Evolutionary conservation across 1,139 yeast species (phyloP), one percentile per base, ranked within the genome.

Genomic region (Hemisphaericaspora xylofermentans): DNA sequence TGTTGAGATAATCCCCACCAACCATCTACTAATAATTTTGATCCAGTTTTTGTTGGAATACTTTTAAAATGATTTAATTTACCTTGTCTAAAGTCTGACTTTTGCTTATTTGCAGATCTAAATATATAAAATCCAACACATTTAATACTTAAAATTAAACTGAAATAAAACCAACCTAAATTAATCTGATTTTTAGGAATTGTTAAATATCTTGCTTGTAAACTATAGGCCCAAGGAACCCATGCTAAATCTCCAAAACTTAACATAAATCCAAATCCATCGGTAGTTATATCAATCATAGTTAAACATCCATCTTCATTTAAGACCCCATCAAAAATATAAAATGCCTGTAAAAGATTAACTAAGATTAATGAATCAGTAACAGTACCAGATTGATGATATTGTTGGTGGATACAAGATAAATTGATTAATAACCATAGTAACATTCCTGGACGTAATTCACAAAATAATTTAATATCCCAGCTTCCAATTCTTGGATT

Each of bases 1-100:
- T 93, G 98, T 52, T 95, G 95, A 6, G 96, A 82, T 31, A 73
- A 63, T 3, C 86, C 87, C 98, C 98, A 93, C 98, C 98, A 93
- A 2, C 98, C 97, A 54, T 88, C 94, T 43, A 82, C 77, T 40
- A 93, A 69, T 49, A 93, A 74, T 56, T 79, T 85, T 29, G 96
- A 84, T 1, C 96, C 96, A 12, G 87, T 80, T 25, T 74, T 69
- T 1, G 97, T 85, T 47, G 77, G 67, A 46, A 93, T 84, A 46
- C 80, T 83, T 53, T 80, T 76, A 58, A 86, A 66, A 47, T 80
- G 76, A 37, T 77, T 68, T 43, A 89, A 72, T 55, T 84, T 78
- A 9, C 95, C 96, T 49, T 78, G 80, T 63, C 87, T 84, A 69
- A 93, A 93, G 28, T 79, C 77, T 15, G 91, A 82, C 66, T 93